Evolutionary conservation across 2,329 filamentous ascomycete genomes (phyloP).

Genomic region (Claviceps sp.): DNA sequence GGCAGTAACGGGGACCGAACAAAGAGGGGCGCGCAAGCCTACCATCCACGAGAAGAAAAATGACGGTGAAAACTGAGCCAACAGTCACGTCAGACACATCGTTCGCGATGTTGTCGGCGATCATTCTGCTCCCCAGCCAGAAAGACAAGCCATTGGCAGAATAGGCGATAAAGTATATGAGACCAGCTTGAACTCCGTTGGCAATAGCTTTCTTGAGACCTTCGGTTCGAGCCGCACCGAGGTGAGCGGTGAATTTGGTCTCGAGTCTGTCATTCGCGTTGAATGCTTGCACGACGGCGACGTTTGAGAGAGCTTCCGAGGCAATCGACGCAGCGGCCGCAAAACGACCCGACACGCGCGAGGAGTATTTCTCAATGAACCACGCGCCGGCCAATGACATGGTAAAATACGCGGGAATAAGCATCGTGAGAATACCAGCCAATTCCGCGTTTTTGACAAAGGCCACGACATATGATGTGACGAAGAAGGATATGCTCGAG

Average conservation of each 20-base stretch:
- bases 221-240: conserved; percentile 30
- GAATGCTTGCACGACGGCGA: conserved; percentile 28
- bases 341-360: conserved; percentile 29
- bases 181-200: conserved; percentile 42
- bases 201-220: conserved; percentile 43
- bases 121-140: conserved; percentile 44
- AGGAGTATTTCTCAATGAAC: conserved; percentile 33
- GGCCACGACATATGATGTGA: conserved; percentile 31
- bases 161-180: conserved; percentile 55
- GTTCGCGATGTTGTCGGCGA: conserved; percentile 19
- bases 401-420: conserved; percentile 41
- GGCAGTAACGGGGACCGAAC: no score
- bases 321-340: conserved; percentile 40
- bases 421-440: conserved; percentile 42
- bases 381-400: conserved; percentile 38
- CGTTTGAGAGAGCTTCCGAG: conserved; percentile 39
- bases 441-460: conserved; percentile 39
- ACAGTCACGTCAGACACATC: conserved; percentile 22
- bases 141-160: conserved; percentile 51
- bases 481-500: conserved; percentile 40
- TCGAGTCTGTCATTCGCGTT: conserved; percentile 38
- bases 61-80: conserved; percentile 40
- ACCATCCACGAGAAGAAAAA: conserved; percentile 40
- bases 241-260: conserved; percentile 21
- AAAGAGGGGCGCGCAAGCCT: conserved; percentile 2